A percentile compares a stretch with the other conserved stretches of the same genome.
These are phyloP conservation scores for Naganishia onofrii DNA, from an alignment of 768 basidiomycete species.

Conservation along the genomic window DNA sequence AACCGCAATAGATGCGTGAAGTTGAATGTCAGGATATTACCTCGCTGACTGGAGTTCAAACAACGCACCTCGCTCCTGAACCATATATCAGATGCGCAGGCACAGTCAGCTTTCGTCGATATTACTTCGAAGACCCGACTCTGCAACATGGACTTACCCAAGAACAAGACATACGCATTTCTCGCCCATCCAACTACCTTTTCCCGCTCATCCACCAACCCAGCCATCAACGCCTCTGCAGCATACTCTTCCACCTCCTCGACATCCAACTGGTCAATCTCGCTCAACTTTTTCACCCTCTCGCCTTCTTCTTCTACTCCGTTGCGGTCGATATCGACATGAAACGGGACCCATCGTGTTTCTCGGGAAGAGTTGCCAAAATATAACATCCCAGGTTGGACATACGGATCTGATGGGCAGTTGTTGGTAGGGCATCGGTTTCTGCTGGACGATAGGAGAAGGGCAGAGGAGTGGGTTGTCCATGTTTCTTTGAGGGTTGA, in stretches of 20 bases:
- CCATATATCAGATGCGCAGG: background rate
- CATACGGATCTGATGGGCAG: conserved; percentile 34
- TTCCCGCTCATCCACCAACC: conserved; percentile 20
- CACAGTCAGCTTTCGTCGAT: background rate
- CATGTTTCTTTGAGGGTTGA: conserved; percentile 1
- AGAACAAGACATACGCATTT: conserved; percentile 30
- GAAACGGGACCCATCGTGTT: conserved; percentile 38
- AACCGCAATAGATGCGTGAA: background rate
- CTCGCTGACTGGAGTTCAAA: background rate
- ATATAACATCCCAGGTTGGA: conserved; percentile 34
- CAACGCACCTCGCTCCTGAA: background rate
- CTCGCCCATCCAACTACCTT: conserved; percentile 28
- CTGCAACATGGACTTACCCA: conserved; percentile 31
- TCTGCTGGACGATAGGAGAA: background rate
- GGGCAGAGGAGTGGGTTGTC: background rate
- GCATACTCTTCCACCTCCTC: conserved; percentile 18
- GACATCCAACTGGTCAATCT: conserved; percentile 18
- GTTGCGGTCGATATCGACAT: background rate
- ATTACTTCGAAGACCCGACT: no score
- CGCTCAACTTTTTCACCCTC: conserved; percentile 10
- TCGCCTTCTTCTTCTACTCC: conserved; percentile 1
- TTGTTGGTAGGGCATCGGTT: conserved; percentile 5
- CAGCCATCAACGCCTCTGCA: conserved; percentile 17
- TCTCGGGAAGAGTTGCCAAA: conserved; percentile 30
- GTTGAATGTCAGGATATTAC: no score